A percentile compares a stretch with the other conserved stretches of the same genome.
These are phyloP conservation scores for Camillea tinctor DNA, from an alignment of 2,329 filamentous ascomycete genomes.

Conservation along the genomic window DNA sequence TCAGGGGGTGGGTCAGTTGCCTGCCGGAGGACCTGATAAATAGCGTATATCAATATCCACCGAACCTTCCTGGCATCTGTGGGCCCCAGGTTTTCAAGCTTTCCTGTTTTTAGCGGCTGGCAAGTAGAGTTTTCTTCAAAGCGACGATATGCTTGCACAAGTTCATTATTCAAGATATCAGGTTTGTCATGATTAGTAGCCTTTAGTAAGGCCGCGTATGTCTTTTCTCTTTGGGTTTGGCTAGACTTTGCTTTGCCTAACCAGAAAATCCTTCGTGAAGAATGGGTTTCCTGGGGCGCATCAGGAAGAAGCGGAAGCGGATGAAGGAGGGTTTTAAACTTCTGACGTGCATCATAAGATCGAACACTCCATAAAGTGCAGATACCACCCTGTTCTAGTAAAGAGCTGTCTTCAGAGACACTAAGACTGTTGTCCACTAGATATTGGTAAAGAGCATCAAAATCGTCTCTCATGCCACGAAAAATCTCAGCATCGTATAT, in stretches of 20 bases:
- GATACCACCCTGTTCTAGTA: conserved; percentile 62
- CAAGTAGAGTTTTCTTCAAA: conserved; percentile 64
- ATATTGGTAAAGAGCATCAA: conserved; percentile 68
- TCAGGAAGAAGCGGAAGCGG: conserved; percentile 67
- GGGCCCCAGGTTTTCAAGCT: conserved; percentile 55
- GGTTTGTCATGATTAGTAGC: conserved; percentile 46
- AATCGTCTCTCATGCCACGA: conserved; percentile 64
- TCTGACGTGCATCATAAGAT: conserved; percentile 62
- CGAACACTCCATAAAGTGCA: conserved; percentile 68
- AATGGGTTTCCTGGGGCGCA: conserved; percentile 14
- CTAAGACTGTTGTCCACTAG: conserved; percentile 63
- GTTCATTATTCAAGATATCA: conserved; percentile 43
- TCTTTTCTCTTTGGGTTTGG: conserved; percentile 47
- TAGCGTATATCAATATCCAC: conserved; percentile 74
- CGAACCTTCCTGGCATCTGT: conserved; percentile 73
- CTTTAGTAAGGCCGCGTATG: conserved; percentile 51
- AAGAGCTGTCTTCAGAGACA: conserved; percentile 47
- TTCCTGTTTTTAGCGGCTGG: conserved; percentile 52
- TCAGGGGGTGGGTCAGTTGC: conserved; percentile 61
- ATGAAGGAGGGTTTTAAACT: conserved; percentile 59
- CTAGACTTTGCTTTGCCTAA: conserved; percentile 42
- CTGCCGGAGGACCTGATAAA: conserved; percentile 69
- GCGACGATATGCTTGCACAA: conserved; percentile 66
- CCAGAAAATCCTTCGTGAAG: conserved; percentile 40
- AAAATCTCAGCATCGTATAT: conserved; percentile 60